phyloP scores from a whole-genome alignment of 129 eudicot genomes.

The Smallanthus sonchifolius region DNA sequence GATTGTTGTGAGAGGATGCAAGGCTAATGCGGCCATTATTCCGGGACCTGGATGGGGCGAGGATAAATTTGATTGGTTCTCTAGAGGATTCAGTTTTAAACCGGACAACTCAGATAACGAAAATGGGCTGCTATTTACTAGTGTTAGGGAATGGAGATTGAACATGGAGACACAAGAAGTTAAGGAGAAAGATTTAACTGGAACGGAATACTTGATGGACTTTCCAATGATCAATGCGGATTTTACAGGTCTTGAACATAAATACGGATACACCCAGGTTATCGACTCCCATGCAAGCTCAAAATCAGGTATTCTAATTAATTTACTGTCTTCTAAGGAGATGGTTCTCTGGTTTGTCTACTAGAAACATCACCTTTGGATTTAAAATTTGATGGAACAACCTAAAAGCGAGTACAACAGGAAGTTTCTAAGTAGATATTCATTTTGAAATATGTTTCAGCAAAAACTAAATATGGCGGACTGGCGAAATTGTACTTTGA shows the following conservation, averaged over 20 bases:
- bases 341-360: no score
- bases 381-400: neutral
- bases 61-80: conserved; percentile 21
- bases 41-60: conserved; percentile 25
- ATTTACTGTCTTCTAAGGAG: no score
- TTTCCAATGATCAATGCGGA: conserved; percentile 26
- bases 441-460: neutral
- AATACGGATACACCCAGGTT: conserved; percentile 26
- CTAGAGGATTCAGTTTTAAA: conserved; percentile 19
- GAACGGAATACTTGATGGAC: conserved; percentile 28
- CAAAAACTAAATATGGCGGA: conserved; percentile 51
- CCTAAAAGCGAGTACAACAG: no score
- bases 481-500: conserved; percentile 48
- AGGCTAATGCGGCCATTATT: conserved; percentile 3
- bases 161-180: conserved; percentile 29
- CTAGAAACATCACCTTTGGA: no score
- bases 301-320: conserved; percentile 6
- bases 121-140: conserved; percentile 21
- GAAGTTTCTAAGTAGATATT: no score
- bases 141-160: conserved; percentile 35
- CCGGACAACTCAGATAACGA: neutral
- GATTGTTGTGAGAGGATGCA: conserved; percentile 29
- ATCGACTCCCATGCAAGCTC: conserved; percentile 30
- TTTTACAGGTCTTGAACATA: conserved; percentile 25
- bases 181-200: conserved; percentile 21